Conservation (phyloP, 257 asterid genomes). For the Solanum virginianum region DNA sequence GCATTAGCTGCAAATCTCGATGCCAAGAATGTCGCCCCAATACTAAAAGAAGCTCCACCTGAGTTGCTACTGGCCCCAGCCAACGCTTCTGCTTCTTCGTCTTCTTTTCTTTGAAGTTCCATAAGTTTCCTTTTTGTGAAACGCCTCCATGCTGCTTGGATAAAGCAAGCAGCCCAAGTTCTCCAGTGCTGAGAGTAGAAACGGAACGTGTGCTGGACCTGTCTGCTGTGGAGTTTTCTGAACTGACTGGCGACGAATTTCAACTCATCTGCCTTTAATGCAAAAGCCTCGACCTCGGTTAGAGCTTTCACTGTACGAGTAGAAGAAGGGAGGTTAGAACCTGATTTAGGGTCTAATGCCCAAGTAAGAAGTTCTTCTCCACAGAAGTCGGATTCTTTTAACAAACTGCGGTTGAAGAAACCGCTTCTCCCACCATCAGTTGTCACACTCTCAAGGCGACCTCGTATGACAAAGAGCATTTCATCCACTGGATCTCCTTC, state of each 20-base stretch:
- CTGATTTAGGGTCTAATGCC: constrained; percentile 6
- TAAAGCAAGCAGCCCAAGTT: constrained; percentile 10
- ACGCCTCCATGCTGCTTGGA: constrained; percentile 69
- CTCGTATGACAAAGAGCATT: constrained; percentile 14
- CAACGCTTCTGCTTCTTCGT: constrained; percentile 38
- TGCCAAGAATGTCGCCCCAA: constrained; percentile 74
- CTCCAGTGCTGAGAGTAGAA: constrained; percentile 10
- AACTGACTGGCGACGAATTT: constrained; percentile 11
- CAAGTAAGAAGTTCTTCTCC: constrained; percentile 13
- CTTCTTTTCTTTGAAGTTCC: constrained; percentile 56
- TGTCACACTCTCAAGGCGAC: constrained; percentile 11
- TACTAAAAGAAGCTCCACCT: constrained; percentile 49
- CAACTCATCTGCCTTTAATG: constrained; percentile 5
- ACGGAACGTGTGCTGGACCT: constrained; percentile 12
- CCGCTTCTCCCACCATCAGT: constrained; percentile 13
- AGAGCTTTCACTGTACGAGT: constrained; percentile 10
- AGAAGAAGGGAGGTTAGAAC: constrained; percentile 5
- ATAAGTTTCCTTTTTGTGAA: constrained; percentile 58
- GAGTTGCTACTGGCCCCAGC: constrained; percentile 29
- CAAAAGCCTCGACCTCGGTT: constrained; percentile 10
- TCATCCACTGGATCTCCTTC: constrained; percentile 22
- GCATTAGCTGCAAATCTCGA: constrained; percentile 83
- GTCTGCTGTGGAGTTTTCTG: constrained; percentile 8
- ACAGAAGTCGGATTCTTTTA: constrained; percentile 4
- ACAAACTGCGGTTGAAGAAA: constrained; percentile 7